Evolutionary conservation across 495 filamentous ascomycete species (phyloP).

Genomic region (Astrocystis sublimbata): DNA sequence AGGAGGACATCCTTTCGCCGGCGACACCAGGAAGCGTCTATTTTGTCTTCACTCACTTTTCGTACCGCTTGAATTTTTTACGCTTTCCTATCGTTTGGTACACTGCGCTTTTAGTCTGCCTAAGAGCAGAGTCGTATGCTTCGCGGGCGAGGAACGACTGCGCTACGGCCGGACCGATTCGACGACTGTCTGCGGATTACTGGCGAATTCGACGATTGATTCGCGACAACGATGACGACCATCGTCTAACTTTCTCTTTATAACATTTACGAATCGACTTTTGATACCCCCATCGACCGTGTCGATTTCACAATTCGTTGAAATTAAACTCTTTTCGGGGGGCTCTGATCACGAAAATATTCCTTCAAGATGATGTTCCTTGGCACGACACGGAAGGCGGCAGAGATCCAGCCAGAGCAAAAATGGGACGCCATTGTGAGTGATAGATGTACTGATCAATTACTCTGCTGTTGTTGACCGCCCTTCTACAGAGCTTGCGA

Average conservation of each 20-base stretch:
- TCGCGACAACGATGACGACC: constrained; percentile 30
- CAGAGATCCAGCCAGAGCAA: constrained; percentile 71
- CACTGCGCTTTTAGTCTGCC: constrained; percentile 19
- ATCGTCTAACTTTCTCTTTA: constrained; percentile 8
- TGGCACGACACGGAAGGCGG: constrained; percentile 66
- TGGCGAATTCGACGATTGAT: constrained; percentile 27
- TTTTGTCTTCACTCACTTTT: not conserved
- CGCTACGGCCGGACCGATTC: constrained; percentile 44
- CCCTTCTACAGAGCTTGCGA: constrained; percentile 65
- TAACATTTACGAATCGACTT: constrained; percentile 22
- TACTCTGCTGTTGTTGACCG: not conserved
- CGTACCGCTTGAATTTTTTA: not conserved
- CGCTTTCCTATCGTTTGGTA: constrained; percentile 9
- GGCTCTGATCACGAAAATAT: constrained; percentile 1
- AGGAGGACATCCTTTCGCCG: not conserved
- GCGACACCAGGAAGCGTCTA: not conserved
- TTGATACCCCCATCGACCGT: constrained; percentile 32
- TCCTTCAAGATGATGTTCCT: constrained; percentile 65
- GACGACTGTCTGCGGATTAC: constrained; percentile 22
- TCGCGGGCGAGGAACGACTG: constrained; percentile 58
- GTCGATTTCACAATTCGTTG: constrained; percentile 17
- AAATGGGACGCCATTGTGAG: constrained; percentile 95
- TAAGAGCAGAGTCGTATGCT: constrained; percentile 49
- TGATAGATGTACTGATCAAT: constrained; percentile 7
- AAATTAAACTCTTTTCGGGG: not conserved